Evolutionary conservation across 257 asterid genomes (phyloP).

Genomic region (Solanum paucissectum): DNA sequence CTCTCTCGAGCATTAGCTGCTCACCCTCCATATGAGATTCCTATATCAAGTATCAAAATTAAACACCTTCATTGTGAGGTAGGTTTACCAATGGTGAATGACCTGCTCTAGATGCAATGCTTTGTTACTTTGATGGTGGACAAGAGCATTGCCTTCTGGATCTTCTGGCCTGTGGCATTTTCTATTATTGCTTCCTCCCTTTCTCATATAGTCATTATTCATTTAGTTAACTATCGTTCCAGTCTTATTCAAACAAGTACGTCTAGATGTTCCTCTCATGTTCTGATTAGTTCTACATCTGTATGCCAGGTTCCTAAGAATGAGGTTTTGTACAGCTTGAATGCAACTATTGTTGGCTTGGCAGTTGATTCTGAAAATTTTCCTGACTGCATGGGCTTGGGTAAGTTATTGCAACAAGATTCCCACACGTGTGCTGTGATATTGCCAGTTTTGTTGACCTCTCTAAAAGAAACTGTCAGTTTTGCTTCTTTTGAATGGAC

Average conservation of each 20-base stretch:
- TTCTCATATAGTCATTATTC: neutral
- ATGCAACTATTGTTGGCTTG: constrained; percentile 82
- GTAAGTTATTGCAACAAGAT: constrained; percentile 30
- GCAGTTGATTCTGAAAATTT: constrained; percentile 49
- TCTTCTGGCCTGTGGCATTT: neutral
- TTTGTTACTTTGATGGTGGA: neutral
- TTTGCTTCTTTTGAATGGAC: neutral
- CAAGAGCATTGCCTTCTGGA: neutral
- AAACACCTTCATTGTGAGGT: constrained; percentile 88
- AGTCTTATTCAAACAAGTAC: neutral
- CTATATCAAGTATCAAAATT: constrained; percentile 51
- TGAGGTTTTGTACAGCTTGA: constrained; percentile 77
- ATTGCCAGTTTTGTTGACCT: neutral
- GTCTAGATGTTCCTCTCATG: neutral
- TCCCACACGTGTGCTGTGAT: neutral
- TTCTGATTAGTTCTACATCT: constrained; percentile 1
- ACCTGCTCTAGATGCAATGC: neutral
- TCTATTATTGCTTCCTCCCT: neutral
- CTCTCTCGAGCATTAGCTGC: constrained; percentile 75
- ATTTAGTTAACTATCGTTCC: neutral
- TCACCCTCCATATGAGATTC: constrained; percentile 70
- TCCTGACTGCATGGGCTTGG: constrained; percentile 87
- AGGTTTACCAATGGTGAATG: constrained; percentile 5
- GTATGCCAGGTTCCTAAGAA: constrained; percentile 47
- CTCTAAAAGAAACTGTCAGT: neutral